phyloP scores from a whole-genome alignment of 768 basidiomycete species.

The Rhizopogon vesiculosus region DNA sequence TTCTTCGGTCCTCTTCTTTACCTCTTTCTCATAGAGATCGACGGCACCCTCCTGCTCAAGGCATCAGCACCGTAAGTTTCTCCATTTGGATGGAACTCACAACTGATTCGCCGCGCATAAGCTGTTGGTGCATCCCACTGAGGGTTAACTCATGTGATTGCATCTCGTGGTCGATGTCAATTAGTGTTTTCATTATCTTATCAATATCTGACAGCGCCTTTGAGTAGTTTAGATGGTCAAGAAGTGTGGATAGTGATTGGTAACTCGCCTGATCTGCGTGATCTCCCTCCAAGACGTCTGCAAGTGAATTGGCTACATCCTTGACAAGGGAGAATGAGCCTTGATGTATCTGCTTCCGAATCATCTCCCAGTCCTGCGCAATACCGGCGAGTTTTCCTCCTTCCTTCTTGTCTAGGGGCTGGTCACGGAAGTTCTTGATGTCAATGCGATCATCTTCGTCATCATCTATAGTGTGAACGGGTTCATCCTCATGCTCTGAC shows the following conservation, averaged over 20 bases:
- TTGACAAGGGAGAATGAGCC: conserved; percentile 40
- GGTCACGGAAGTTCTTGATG: conserved; percentile 56
- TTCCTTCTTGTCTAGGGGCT: conserved; percentile 57
- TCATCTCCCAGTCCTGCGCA: conserved; percentile 55
- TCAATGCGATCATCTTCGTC: conserved; percentile 53
- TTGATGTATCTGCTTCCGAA: conserved; percentile 45
- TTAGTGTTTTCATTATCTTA: conserved; percentile 55
- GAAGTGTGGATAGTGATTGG: not conserved
- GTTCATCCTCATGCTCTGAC: conserved; percentile 25
- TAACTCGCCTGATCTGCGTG: conserved; percentile 46
- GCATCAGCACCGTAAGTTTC: conserved; percentile 1
- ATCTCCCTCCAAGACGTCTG: conserved; percentile 55
- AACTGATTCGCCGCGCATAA: conserved; percentile 54
- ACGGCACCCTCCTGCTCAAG: conserved; percentile 45
- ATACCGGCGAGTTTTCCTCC: conserved; percentile 51
- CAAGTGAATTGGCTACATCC: conserved; percentile 53
- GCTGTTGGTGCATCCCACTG: conserved; percentile 48
- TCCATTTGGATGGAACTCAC: conserved; percentile 33
- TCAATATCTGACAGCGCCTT: conserved; percentile 63
- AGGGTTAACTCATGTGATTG: conserved; percentile 49
- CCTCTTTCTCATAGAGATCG: conserved; percentile 44
- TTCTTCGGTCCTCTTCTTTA: conserved; percentile 35
- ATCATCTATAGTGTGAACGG: conserved; percentile 28
- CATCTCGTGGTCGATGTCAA: conserved; percentile 66
- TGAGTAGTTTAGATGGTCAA: not conserved